Conservation (phyloP, 83 land plant species). For the Thuja plicata region DNA sequence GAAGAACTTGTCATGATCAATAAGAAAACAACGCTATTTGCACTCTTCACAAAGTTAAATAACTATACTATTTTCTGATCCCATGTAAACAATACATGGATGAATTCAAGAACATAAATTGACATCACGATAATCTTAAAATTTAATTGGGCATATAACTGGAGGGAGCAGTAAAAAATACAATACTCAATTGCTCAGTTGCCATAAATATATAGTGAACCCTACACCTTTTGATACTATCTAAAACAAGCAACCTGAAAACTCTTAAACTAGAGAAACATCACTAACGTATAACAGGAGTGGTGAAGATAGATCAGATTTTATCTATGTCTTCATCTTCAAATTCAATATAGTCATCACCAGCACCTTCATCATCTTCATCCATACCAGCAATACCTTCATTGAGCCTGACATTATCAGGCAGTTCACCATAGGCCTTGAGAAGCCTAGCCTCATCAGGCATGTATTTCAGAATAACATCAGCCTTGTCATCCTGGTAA, state of each 20-base stretch:
- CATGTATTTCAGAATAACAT: constrained; percentile 80
- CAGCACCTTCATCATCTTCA: constrained; percentile 75
- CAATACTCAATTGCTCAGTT: background rate
- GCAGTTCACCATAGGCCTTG: constrained; percentile 82
- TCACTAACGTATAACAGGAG: background rate
- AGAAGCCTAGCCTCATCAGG: constrained; percentile 79
- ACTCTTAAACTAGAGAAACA: background rate
- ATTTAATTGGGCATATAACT: background rate
- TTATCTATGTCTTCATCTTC: constrained; percentile 85
- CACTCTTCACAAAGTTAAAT: background rate
- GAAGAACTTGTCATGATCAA: background rate
- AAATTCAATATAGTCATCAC: constrained; percentile 71
- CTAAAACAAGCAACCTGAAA: background rate
- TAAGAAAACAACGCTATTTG: background rate
- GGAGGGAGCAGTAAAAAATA: background rate
- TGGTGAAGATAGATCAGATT: constrained; percentile 28
- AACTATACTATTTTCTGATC: background rate
- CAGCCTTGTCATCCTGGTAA: constrained; percentile 85
- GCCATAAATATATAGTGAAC: background rate
- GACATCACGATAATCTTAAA: background rate
- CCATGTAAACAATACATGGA: background rate
- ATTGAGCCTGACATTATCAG: constrained; percentile 67
- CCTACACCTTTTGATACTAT: background rate
- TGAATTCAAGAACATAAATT: background rate
- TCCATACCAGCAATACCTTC: constrained; percentile 74